Evolutionary conservation across 2,329 filamentous ascomycete genomes (phyloP).

Genomic region (Aspergillus intermedius): DNA sequence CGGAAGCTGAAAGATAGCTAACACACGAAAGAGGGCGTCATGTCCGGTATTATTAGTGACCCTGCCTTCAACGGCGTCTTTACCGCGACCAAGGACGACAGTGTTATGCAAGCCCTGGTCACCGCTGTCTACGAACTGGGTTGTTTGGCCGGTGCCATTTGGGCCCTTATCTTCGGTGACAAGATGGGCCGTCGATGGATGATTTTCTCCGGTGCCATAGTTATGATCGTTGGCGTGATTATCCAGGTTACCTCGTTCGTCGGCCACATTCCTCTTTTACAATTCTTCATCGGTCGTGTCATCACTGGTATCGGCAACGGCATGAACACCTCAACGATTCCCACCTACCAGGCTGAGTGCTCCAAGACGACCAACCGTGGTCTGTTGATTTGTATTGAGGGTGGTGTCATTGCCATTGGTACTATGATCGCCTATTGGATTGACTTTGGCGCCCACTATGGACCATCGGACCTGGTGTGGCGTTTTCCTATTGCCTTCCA

Average conservation of each 20-base stretch:
- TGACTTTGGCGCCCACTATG: slow-evolving; percentile 41
- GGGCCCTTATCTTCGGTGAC: slow-evolving; percentile 31
- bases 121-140: slow-evolving; percentile 29
- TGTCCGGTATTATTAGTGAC: slow-evolving; percentile 35
- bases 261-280: slow-evolving; percentile 35
- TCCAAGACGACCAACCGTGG: slow-evolving; percentile 53
- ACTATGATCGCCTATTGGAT: slow-evolving; percentile 50
- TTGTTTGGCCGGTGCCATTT: slow-evolving; percentile 34
- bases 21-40: slow-evolving; percentile 26
- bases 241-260: slow-evolving; percentile 30
- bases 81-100: slow-evolving; percentile 29
- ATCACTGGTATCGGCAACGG: slow-evolving; percentile 51
- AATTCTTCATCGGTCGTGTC: slow-evolving; percentile 49
- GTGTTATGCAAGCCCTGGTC: slow-evolving; percentile 31
- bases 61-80: slow-evolving; percentile 27
- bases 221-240: slow-evolving; percentile 40
- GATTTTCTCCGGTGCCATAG: slow-evolving; percentile 52
- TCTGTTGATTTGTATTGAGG: slow-evolving; percentile 55
- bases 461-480: slow-evolving; percentile 36
- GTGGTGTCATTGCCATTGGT: slow-evolving; percentile 47
- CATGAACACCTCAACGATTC: slow-evolving; percentile 51
- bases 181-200: slow-evolving; percentile 37
- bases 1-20: neutral
- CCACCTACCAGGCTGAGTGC: slow-evolving; percentile 50
- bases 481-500: slow-evolving; percentile 51